Conservation (phyloP, 257 asterid genomes). For the Ajuga chamaepitys region DNA sequence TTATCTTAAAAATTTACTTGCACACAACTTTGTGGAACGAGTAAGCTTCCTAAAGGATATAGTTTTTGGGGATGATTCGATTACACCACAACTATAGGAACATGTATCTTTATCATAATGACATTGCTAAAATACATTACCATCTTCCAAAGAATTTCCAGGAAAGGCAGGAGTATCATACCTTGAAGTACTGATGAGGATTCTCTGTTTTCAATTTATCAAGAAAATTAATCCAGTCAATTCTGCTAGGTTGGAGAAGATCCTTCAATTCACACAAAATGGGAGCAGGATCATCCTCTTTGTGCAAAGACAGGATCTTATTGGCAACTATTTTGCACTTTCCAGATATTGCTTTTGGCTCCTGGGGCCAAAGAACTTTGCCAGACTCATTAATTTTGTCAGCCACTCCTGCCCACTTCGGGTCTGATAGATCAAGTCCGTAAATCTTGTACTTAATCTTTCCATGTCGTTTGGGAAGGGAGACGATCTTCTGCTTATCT, state of each 20-base stretch:
- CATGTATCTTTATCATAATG: not conserved
- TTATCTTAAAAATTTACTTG: not conserved
- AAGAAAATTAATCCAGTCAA: slow-evolving; percentile 75
- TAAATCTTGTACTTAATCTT: slow-evolving; percentile 78
- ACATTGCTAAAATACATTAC: not conserved
- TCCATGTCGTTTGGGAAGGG: slow-evolving; percentile 90
- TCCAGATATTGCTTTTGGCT: slow-evolving; percentile 61
- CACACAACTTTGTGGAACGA: not conserved
- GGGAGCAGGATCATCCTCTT: slow-evolving; percentile 52
- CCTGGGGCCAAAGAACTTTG: slow-evolving; percentile 57
- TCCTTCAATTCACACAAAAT: slow-evolving; percentile 67
- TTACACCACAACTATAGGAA: not conserved
- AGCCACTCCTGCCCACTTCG: slow-evolving; percentile 82
- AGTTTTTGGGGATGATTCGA: not conserved
- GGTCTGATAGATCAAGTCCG: slow-evolving; percentile 80
- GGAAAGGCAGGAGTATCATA: slow-evolving; percentile 16
- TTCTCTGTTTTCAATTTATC: slow-evolving; percentile 46
- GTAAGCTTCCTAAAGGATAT: not conserved
- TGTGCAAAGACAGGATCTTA: slow-evolving; percentile 47
- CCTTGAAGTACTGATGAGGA: slow-evolving; percentile 52
- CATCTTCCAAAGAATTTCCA: not conserved
- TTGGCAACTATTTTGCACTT: slow-evolving; percentile 66
- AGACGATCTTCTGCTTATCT: slow-evolving; percentile 21
- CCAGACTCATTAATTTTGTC: slow-evolving; percentile 68
- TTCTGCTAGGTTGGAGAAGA: slow-evolving; percentile 69